These are phyloP conservation scores for Malus orientalis DNA, from an alignment of 306 rosid genomes.

Conservation along the genomic window DNA sequence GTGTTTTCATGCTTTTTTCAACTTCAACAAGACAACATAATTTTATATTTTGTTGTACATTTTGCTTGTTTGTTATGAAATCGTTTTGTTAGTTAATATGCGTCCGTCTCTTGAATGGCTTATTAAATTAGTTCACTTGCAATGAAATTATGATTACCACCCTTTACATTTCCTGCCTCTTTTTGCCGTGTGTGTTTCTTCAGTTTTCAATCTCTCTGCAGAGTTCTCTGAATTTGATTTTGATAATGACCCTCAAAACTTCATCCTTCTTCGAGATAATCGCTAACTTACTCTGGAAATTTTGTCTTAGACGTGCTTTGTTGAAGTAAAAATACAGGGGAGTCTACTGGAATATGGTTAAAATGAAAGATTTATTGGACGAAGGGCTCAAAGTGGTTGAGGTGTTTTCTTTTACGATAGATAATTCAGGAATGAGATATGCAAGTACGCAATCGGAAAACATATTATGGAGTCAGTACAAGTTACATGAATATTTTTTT, in stretches of 20 bases:
- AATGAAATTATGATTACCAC: background rate
- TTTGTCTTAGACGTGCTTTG: background rate
- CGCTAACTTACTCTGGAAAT: background rate
- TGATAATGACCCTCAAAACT: background rate
- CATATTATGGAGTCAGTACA: no score
- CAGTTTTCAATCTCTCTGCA: background rate
- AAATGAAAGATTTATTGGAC: no score
- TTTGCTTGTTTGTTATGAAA: background rate
- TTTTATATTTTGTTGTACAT: background rate
- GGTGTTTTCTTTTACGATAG: no score
- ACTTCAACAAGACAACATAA: no score
- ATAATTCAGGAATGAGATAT: no score
- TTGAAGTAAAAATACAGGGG: no score
- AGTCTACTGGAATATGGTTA: background rate
- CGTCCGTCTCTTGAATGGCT: background rate
- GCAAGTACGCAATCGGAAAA: no score
- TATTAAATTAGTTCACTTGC: background rate
- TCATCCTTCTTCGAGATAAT: background rate
- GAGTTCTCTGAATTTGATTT: background rate
- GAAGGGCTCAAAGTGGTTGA: no score
- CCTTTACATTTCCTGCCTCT: background rate
- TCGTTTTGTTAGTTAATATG: background rate
- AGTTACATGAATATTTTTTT: no score
- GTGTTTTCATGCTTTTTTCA: background rate
- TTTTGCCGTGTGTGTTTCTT: no score